Evolutionary conservation across 2,329 filamentous ascomycete genomes (phyloP), one percentile per base, ranked within the genome.

Genomic region (Macrophomina tecta): DNA sequence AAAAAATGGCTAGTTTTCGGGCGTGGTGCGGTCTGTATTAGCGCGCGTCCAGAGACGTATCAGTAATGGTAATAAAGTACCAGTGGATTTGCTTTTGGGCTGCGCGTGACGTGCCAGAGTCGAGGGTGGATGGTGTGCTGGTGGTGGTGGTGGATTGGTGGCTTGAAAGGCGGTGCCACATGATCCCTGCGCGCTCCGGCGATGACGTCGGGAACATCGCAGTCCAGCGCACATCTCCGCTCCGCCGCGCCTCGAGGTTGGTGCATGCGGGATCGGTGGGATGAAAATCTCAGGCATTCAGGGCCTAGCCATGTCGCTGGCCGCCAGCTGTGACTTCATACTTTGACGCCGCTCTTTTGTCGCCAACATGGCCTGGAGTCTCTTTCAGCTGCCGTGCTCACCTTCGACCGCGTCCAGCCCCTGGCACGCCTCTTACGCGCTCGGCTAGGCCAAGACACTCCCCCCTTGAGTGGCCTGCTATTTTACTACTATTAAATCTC

Each of bases 401-500:
- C 38, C 16, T 58, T 45, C 36, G 34, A 23, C 32, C 18, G 23
- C 23, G 23, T 23, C 23, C 45, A 58, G 28, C 56, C 56, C 30
- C 46, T 45, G 36, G 64, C 42, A 45, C 63, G 63, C 63, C 63
- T 65, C 63, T 65, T 46, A 65, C 63, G 63, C 63, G 42, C 42
- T 64, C 42, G 23, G 52, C 52, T 58, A 30, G 34, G 52, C 63
- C 63, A 65, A 65, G 63, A 56, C 34, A 23, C 16, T 30, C 51
- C 63, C 63, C 52, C 36, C 51, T 56, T 51, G 42, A 56, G 55
- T 30, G 40, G 40, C 38, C 55, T 56, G 51, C 63, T 38, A 48
- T 46, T 56, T 55, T 38, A 56, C 52, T 56, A 48, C 46, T 30
- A 55, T 53, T 36, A 38, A 56, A 38, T 34, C 36, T 38, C 42